Conservation (phyloP, 2,329 filamentous ascomycete genomes). For the Pseudocercospora eumusae region DNA sequence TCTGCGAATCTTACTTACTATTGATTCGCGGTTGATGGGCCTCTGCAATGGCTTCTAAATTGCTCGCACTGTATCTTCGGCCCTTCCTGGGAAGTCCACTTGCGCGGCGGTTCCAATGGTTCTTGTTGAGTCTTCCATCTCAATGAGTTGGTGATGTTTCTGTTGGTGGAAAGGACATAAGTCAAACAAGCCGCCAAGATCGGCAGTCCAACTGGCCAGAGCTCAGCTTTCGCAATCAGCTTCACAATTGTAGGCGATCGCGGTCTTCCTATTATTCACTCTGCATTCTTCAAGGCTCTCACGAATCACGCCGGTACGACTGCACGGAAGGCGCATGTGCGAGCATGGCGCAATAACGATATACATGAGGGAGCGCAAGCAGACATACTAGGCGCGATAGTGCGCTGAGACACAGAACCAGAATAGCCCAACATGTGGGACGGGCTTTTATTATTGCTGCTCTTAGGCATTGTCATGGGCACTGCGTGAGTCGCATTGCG, state of each 20-base stretch:
- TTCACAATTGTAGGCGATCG: neutral
- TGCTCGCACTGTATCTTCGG: too few species aligned
- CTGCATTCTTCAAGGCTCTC: neutral
- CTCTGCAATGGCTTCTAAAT: too few species aligned
- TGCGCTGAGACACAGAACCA: neutral
- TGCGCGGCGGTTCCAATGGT: too few species aligned
- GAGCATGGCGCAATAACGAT: neutral
- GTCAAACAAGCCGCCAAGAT: neutral
- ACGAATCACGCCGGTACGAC: neutral
- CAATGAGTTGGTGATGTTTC: neutral
- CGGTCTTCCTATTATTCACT: neutral
- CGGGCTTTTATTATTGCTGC: slow-evolving; percentile 65
- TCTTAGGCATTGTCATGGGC: slow-evolving; percentile 66
- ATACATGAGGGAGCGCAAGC: neutral
- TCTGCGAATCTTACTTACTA: too few species aligned
- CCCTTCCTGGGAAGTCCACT: too few species aligned
- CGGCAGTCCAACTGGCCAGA: neutral
- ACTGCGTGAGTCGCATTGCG: slow-evolving; percentile 55
- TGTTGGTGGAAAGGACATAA: neutral
- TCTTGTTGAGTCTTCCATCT: too few species aligned
- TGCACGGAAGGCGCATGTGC: neutral
- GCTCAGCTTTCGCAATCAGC: neutral
- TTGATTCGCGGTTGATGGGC: too few species aligned
- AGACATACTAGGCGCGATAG: neutral
- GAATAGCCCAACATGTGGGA: slow-evolving; percentile 52